These are phyloP conservation scores for Saturnispora quitensis DNA, from an alignment of 805 yeast genomes.

Conservation along the genomic window DNA sequence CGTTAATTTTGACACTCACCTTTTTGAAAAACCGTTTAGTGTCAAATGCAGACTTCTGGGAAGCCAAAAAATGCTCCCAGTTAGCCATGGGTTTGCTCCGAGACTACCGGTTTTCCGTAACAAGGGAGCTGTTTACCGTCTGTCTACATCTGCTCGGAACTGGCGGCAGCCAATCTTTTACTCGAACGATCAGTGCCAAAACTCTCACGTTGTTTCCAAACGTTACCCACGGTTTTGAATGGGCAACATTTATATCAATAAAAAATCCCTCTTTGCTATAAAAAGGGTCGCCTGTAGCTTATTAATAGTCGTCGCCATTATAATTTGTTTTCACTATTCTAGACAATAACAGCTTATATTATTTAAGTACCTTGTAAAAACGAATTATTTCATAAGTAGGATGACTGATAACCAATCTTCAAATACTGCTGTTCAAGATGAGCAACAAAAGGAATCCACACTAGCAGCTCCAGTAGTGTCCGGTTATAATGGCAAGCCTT, in stretches of 20 bases:
- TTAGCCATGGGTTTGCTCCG: not conserved
- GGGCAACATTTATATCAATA: not conserved
- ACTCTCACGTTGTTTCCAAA: not conserved
- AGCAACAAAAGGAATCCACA: constrained; percentile 8
- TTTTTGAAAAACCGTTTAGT: not conserved
- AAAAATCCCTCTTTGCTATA: not conserved
- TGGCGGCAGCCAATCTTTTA: not conserved
- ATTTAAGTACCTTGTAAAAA: not conserved
- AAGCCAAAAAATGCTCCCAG: not conserved
- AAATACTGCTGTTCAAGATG: constrained; percentile 20
- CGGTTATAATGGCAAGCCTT: constrained; percentile 11
- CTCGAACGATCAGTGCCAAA: not conserved
- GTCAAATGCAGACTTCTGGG: not conserved
- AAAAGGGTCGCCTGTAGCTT: not conserved
- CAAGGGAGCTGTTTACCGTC: not conserved
- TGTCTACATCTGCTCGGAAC: not conserved
- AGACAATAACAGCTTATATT: not conserved
- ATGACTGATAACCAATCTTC: constrained; percentile 21
- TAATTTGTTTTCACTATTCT: not conserved
- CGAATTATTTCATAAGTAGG: not conserved
- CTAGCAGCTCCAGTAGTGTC: constrained; percentile 1
- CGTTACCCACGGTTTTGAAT: not conserved
- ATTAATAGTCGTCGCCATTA: not conserved
- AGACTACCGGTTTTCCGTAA: not conserved
- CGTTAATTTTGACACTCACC: not conserved